Evolutionary conservation across 495 filamentous ascomycete genomes (phyloP).

Genomic region (Podospora comata): DNA sequence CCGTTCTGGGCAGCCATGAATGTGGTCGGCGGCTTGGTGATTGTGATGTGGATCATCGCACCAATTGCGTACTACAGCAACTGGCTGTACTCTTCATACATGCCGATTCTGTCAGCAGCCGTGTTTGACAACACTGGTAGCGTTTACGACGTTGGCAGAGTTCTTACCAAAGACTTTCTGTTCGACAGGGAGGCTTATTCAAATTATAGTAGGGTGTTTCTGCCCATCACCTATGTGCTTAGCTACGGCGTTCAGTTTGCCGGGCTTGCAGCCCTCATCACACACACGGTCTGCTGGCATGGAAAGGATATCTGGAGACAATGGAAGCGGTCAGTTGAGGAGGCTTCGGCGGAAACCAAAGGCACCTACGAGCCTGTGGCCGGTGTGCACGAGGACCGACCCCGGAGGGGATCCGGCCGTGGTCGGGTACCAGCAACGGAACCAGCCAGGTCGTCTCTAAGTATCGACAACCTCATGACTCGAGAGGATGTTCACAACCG

Average conservation of each 20-base stretch:
- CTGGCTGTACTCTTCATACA: conserved; percentile 69
- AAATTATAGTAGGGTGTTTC: conserved; percentile 73
- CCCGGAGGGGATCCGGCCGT: conserved; percentile 1
- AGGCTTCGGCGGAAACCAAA: conserved; percentile 44
- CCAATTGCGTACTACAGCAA: conserved; percentile 81
- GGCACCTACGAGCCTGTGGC: conserved; percentile 44
- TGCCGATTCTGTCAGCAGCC: conserved; percentile 71
- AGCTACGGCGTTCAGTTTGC: conserved; percentile 81
- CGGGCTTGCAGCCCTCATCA: conserved; percentile 65
- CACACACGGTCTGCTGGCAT: conserved; percentile 71
- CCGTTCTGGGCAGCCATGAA: conserved; percentile 93
- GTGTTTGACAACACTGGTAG: conserved; percentile 81
- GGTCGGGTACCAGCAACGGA: conserved; percentile 14
- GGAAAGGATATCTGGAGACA: conserved; percentile 70
- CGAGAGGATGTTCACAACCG: conserved; percentile 76
- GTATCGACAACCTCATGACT: conserved; percentile 56
- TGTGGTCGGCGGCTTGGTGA: conserved; percentile 75
- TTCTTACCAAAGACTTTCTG: conserved; percentile 67
- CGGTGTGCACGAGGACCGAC: conserved; percentile 21
- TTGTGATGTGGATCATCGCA: conserved; percentile 88
- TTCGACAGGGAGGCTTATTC: conserved; percentile 69
- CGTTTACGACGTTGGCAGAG: conserved; percentile 70
- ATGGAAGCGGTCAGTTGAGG: conserved; percentile 55
- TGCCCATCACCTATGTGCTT: conserved; percentile 79
- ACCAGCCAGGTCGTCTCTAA: conserved; percentile 36